These are phyloP conservation scores for Tricholoma furcatifolium DNA, from an alignment of 768 basidiomycete species.

Conservation along the genomic window DNA sequence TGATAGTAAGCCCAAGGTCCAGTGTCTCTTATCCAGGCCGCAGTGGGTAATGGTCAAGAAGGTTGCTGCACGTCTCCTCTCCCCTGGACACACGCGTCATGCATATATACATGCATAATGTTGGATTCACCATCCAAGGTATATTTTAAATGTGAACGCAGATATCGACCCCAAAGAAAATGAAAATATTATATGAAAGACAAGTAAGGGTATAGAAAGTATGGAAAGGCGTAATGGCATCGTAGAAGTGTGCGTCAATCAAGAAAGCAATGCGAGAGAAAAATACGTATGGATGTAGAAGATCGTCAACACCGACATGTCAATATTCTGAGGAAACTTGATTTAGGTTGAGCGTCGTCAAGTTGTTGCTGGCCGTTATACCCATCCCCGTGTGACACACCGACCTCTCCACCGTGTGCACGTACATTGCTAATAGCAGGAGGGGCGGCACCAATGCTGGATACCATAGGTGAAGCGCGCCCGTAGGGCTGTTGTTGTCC, in stretches of 20 bases:
- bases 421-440: conserved; percentile 74
- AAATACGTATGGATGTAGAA: conserved; percentile 19
- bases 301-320: conserved; percentile 71
- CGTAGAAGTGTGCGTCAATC: conserved; percentile 19
- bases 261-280: conserved; percentile 26
- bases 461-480: conserved; percentile 82
- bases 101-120: no score
- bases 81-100: no score
- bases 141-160: conserved; percentile 14
- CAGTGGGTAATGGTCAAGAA: no score
- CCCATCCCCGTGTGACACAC: conserved; percentile 59
- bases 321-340: conserved; percentile 62
- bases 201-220: conserved; percentile 32
- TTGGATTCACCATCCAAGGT: conserved; percentile 4
- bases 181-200: conserved; percentile 20
- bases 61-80: no score
- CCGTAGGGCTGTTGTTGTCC: conserved; percentile 59
- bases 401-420: conserved; percentile 67
- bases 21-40: no score
- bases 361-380: conserved; percentile 58
- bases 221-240: conserved; percentile 29
- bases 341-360: conserved; percentile 51
- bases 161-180: conserved; percentile 9
- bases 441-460: conserved; percentile 63
- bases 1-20: no score